These are phyloP conservation scores for Fusarium lateritium DNA, from an alignment of 2,329 filamentous ascomycete species.

Conservation along the genomic window DNA sequence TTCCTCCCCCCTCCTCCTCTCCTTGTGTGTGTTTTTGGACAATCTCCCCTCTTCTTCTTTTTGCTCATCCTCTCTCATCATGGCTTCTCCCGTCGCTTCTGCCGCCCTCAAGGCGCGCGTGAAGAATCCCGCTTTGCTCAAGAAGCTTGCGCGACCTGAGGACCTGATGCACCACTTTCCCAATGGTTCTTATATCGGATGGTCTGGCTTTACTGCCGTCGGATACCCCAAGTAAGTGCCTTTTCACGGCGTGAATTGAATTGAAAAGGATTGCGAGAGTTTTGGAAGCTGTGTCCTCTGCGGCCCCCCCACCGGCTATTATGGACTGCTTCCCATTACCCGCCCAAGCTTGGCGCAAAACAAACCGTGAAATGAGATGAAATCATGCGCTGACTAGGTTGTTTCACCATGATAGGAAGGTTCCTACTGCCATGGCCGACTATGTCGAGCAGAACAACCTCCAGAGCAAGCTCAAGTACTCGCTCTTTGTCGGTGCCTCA, in stretches of 20 bases:
- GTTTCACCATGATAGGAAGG: slow-evolving; percentile 70
- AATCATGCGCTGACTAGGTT: slow-evolving; percentile 32
- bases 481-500: slow-evolving; percentile 90
- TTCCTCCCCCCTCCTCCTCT: slow-evolving; percentile 6
- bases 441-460: slow-evolving; percentile 90
- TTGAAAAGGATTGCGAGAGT: neutral
- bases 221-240: slow-evolving; percentile 81
- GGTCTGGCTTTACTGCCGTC: slow-evolving; percentile 92
- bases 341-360: slow-evolving; percentile 38
- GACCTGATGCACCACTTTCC: slow-evolving; percentile 87
- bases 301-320: slow-evolving; percentile 34
- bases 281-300: neutral
- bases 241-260: neutral
- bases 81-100: slow-evolving; percentile 72
- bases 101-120: slow-evolving; percentile 83
- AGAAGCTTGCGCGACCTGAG: slow-evolving; percentile 84
- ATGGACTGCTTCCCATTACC: slow-evolving; percentile 24
- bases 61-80: slow-evolving; percentile 46
- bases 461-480: slow-evolving; percentile 88
- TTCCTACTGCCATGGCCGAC: slow-evolving; percentile 87
- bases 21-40: slow-evolving; percentile 15
- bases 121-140: slow-evolving; percentile 81
- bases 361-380: neutral
- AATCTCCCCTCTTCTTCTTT: slow-evolving; percentile 43
- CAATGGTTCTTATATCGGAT: slow-evolving; percentile 88